phyloP scores from a whole-genome alignment of 1,284 basidiomycete species.

The Jaminaea rosea region DNA sequence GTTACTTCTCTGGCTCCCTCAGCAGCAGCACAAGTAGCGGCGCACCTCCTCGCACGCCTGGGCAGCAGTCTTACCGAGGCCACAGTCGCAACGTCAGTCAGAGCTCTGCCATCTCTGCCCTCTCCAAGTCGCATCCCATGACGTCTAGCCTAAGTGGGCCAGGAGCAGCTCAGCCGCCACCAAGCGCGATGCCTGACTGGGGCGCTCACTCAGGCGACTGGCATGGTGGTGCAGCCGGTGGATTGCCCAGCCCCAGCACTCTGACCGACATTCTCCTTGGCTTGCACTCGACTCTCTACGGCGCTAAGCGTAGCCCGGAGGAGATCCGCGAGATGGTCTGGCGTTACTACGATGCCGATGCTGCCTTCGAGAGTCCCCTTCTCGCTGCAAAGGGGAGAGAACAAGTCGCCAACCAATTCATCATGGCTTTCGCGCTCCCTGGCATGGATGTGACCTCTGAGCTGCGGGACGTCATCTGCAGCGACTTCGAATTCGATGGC shows the following conservation, averaged over 20 bases:
- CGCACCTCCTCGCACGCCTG: not conserved
- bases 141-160: conserved; percentile 27
- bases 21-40: not conserved
- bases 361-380: conserved; percentile 42
- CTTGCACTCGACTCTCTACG: conserved; percentile 43
- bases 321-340: conserved; percentile 41
- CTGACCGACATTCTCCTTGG: conserved; percentile 44
- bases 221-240: conserved; percentile 11
- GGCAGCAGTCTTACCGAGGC: not conserved
- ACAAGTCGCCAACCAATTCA: conserved; percentile 45
- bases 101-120: not conserved
- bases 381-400: conserved; percentile 38
- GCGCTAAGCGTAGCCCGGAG: conserved; percentile 36
- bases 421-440: conserved; percentile 43
- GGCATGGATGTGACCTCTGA: conserved; percentile 44
- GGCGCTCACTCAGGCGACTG: too few species aligned
- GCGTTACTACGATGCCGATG: conserved; percentile 40
- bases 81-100: not conserved
- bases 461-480: conserved; percentile 45
- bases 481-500: conserved; percentile 46
- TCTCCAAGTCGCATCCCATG: conserved; percentile 16
- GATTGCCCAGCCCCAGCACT: conserved; percentile 44
- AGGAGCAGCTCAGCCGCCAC: too few species aligned
- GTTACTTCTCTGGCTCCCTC: not conserved
- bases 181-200: too few species aligned